Percentiles rank a stretch among this genome's conserved stretches.
These are phyloP conservation scores for Sugiyamaella sp. DNA, from an alignment of 1,139 yeast species.

Conservation along the genomic window DNA sequence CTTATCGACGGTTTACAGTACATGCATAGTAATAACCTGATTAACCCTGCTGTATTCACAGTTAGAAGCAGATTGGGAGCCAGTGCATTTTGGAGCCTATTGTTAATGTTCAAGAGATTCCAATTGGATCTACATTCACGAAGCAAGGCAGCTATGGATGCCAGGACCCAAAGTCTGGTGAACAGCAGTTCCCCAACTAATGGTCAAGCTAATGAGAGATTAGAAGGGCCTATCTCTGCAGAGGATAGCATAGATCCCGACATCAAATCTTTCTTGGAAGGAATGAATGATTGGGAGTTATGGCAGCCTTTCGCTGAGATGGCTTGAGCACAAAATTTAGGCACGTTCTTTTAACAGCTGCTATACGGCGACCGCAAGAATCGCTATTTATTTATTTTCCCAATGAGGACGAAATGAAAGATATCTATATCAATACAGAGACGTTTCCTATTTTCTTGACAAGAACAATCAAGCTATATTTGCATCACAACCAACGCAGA, in stretches of 20 bases:
- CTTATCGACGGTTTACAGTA: slow-evolving; percentile 21
- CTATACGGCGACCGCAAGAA: too few species aligned
- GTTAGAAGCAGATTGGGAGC: slow-evolving; percentile 24
- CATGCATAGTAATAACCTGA: slow-evolving; percentile 17
- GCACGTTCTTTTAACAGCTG: too few species aligned
- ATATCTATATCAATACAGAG: too few species aligned
- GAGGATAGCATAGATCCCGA: slow-evolving; percentile 8
- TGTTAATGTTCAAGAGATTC: slow-evolving; percentile 21
- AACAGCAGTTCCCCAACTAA: neutral
- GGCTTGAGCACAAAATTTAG: neutral
- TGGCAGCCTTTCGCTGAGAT: slow-evolving; percentile 18
- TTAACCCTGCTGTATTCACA: slow-evolving; percentile 14
- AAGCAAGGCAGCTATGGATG: neutral
- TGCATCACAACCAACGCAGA: too few species aligned
- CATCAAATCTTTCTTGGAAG: slow-evolving; percentile 4
- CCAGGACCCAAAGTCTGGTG: neutral
- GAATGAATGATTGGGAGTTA: slow-evolving; percentile 17
- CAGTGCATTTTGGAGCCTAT: slow-evolving; percentile 25
- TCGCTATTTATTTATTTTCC: too few species aligned
- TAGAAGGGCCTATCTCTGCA: neutral
- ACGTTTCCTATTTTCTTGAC: too few species aligned
- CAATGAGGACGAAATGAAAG: too few species aligned
- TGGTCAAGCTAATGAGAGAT: neutral
- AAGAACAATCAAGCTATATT: too few species aligned
- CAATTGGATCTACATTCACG: slow-evolving; percentile 11